A percentile compares a stretch with the other conserved stretches of the same genome.
These are phyloP conservation scores for Pseudocercospora fuligena DNA, from an alignment of 2,329 filamentous ascomycete genomes.

Conservation along the genomic window DNA sequence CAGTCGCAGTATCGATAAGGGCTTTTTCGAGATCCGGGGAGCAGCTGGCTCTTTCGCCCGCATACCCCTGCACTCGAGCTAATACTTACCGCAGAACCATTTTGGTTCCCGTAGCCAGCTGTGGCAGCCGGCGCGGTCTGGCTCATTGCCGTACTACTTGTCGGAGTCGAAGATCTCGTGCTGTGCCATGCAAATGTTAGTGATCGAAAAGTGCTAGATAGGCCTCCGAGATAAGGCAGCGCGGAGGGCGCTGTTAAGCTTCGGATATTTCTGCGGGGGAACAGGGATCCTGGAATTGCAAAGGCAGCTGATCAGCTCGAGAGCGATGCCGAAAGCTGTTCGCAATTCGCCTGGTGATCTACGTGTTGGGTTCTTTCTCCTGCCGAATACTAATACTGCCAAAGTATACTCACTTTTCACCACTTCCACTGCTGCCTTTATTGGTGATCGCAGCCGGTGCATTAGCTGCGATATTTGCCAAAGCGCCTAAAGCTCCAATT, in stretches of 20 bases:
- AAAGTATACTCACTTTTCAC: conserved; percentile 24
- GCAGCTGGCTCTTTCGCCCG: not conserved
- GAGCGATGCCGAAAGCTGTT: conserved; percentile 1
- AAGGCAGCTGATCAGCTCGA: conserved; percentile 4
- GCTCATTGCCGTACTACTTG: conserved; percentile 44
- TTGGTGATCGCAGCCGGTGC: conserved; percentile 28
- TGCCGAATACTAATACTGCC: not conserved
- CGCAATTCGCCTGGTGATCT: not conserved
- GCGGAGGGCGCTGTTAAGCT: conserved; percentile 1
- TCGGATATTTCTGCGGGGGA: not conserved
- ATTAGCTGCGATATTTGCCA: conserved; percentile 35
- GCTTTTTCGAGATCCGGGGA: not conserved
- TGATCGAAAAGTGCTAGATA: not conserved
- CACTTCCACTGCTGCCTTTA: conserved; percentile 14
- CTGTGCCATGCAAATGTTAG: conserved; percentile 24
- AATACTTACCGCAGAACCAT: conserved; percentile 61
- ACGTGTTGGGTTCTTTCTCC: not conserved
- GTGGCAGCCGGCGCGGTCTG: conserved; percentile 69
- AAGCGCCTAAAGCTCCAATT: conserved; percentile 39
- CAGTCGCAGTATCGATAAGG: conserved; percentile 25
- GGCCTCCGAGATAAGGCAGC: conserved; percentile 4
- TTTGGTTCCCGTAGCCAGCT: conserved; percentile 61
- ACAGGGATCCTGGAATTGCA: not conserved
- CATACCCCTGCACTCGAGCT: not conserved
- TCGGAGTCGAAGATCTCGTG: conserved; percentile 36